These are phyloP conservation scores for Pythium angustatum DNA, from an alignment of 352 stramenopile genomes.

Conservation along the genomic window DNA sequence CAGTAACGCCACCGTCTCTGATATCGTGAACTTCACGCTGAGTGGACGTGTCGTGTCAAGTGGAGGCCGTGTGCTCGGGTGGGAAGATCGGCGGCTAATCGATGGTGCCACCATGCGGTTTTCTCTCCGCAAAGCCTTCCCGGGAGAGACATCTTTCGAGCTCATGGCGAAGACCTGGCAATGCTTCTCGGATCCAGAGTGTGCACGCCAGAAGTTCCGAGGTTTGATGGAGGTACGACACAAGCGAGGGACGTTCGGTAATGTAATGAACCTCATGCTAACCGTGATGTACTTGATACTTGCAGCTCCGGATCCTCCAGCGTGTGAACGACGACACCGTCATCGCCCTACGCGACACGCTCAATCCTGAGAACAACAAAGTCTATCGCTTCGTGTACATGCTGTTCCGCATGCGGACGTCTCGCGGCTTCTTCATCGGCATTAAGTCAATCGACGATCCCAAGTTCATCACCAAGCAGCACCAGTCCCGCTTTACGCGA, in stretches of 20 bases:
- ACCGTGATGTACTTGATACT: background rate
- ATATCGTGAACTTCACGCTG: constrained; percentile 55
- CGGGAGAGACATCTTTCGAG: constrained; percentile 35
- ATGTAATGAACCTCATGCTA: background rate
- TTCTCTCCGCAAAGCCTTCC: constrained; percentile 63
- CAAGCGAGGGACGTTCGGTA: background rate
- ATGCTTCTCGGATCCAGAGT: constrained; percentile 67
- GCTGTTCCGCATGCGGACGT: constrained; percentile 69
- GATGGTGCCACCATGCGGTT: constrained; percentile 62
- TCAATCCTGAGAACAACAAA: constrained; percentile 41
- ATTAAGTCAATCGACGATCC: constrained; percentile 52
- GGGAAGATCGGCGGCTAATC: constrained; percentile 63
- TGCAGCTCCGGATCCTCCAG: constrained; percentile 58
- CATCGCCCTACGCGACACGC: constrained; percentile 56
- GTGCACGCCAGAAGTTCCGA: constrained; percentile 57
- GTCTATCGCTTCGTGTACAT: constrained; percentile 71
- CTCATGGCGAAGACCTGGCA: constrained; percentile 69
- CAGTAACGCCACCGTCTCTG: constrained; percentile 48
- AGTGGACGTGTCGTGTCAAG: constrained; percentile 49
- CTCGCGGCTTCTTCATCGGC: constrained; percentile 65
- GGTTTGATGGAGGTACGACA: constrained; percentile 46
- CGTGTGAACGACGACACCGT: constrained; percentile 73
- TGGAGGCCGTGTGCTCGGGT: constrained; percentile 56
- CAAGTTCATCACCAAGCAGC: constrained; percentile 28
- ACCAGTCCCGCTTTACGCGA: constrained; percentile 27